Percentiles rank a stretch among this genome's conserved stretches.
These are phyloP conservation scores for Verticillium nonalfalfae DNA, from an alignment of 2,329 filamentous ascomycete genomes.

Conservation along the genomic window DNA sequence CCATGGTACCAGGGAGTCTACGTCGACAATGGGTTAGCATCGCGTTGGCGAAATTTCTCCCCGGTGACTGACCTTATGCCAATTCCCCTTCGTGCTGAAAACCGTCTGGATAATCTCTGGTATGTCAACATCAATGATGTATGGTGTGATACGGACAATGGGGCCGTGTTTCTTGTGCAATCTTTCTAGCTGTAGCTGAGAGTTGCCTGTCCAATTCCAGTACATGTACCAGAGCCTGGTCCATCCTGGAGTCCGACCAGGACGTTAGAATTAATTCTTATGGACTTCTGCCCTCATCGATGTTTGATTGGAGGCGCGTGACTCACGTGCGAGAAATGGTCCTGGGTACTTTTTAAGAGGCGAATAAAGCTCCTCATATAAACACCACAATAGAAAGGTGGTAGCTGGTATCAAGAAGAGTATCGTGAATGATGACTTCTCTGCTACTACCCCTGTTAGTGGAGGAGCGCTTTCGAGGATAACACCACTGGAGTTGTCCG, in stretches of 20 bases:
- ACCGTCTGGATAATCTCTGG: constrained; percentile 28
- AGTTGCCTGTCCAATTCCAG: constrained; percentile 19
- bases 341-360: constrained; percentile 13
- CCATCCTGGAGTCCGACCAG: constrained; percentile 12
- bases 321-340: constrained; percentile 14
- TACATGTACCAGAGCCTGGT: constrained; percentile 29
- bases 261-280: not conserved
- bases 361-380: constrained; percentile 6
- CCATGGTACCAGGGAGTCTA: constrained; percentile 19
- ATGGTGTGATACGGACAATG: constrained; percentile 32
- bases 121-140: constrained; percentile 26
- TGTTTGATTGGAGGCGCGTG: not conserved
- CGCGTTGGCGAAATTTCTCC: not conserved
- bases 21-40: not conserved
- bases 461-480: not conserved
- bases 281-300: no score
- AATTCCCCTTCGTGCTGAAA: constrained; percentile 25
- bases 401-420: not conserved
- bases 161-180: constrained; percentile 31
- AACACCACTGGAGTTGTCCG: not conserved
- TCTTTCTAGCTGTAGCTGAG: constrained; percentile 19
- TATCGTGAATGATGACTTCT: not conserved
- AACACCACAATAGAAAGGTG: not conserved
- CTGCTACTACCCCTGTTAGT: not conserved
- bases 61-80: constrained; percentile 16